Base-by-base conservation (phyloP, 225 moss, liverwort and hornwort species). In the Anthoceros angustus region DNA sequence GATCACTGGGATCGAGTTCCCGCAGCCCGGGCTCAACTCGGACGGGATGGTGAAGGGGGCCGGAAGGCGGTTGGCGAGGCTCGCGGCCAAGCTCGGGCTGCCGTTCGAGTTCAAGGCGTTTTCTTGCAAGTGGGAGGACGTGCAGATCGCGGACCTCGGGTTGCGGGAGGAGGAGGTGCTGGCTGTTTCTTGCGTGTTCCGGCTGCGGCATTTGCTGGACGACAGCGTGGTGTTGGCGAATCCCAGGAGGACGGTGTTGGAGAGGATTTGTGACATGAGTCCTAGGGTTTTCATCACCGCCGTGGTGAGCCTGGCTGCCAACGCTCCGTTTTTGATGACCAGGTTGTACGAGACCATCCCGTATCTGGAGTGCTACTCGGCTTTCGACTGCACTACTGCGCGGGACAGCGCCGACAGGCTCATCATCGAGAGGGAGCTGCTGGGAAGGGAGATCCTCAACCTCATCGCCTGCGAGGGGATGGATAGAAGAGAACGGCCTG, bases 151-250 rank as follows among this genome's bases (percentile, higher is more conserved):
- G n/a, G n/a, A 55, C n/a, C 55, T 55, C 0, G 55, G n/a, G 1
- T 55, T 55, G 55, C 55, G 55, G 55, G 55, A 55, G n/a, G 55
- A 55, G n/a, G 55, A 55, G 55, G 55, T 55, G 55, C 55, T 55
- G 18, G 55, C 55, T 2, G 55, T 55, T 0, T 15, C 55, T 0
- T 55, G n/a, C 7, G 55, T 55, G 55, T 55, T 55, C 55, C 8
- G 55, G 55, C 14, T 55, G 55, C 8, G 55, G 15, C 55, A 55
- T 5, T 55, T 55, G 55, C 14, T 55, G 55, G 55, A 55, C 55
- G 55, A 55, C 55, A 55, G 55, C 14, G 55, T 55, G 55, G 55
- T 55, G 55, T 8, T 55, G 55, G 18, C 55, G 5, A 55, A 55
- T 23, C 55, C 55, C 6, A 55, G 55, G 55, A 55, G n/a, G 23